Percentiles rank a stretch among this genome's conserved stretches.
Conservation (phyloP, 2,329 filamentous ascomycete genomes). For the Fusarium bulbicola region DNA sequence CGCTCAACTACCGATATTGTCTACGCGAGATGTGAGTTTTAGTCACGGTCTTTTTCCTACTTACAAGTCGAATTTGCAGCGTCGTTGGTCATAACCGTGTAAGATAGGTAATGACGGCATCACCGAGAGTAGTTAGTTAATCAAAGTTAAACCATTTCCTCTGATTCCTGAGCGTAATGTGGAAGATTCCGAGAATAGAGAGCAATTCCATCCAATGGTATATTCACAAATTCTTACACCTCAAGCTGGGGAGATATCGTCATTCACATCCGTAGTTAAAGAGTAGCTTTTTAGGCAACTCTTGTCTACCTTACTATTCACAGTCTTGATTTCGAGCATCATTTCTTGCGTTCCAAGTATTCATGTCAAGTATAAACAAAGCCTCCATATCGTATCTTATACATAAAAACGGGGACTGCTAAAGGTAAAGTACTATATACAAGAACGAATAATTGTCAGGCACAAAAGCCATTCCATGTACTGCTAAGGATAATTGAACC, state of each 20-base stretch:
- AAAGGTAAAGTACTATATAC: conserved; percentile 15
- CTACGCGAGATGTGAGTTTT: not conserved
- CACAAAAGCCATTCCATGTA: not conserved
- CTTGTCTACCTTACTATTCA: not conserved
- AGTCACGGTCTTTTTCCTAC: not conserved
- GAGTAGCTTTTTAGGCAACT: not conserved
- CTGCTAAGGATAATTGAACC: not conserved
- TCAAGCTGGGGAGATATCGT: not conserved
- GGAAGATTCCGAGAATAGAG: no score
- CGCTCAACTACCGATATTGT: not conserved
- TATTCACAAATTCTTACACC: not conserved
- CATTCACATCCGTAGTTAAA: not conserved
- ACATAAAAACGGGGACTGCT: not conserved
- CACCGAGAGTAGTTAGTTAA: not conserved
- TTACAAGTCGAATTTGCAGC: not conserved
- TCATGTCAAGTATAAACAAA: not conserved
- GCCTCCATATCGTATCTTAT: not conserved
- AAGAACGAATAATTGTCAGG: conserved; percentile 4
- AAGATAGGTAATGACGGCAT: not conserved
- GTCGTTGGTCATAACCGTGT: not conserved
- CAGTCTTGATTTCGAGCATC: not conserved
- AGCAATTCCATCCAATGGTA: not conserved
- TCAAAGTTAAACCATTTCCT: not conserved
- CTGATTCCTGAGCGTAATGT: not conserved
- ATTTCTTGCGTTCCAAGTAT: not conserved